Conservation (phyloP, 2,329 filamentous ascomycete genomes). For the Periconia macrospinosa region DNA sequence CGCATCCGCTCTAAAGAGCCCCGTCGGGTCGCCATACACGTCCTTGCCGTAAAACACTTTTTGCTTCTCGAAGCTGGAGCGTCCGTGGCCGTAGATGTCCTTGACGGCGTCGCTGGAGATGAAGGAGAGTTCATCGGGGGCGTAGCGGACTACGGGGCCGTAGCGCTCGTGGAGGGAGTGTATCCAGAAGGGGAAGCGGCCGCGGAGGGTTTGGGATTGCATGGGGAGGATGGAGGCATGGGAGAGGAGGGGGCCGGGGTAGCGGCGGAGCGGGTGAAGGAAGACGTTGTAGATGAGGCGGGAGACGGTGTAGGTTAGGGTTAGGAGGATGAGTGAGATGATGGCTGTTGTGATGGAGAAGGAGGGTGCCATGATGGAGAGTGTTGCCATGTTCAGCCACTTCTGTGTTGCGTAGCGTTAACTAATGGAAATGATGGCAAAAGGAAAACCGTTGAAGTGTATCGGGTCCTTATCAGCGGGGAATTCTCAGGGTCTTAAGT, state of each 20-base stretch:
- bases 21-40: conserved; percentile 24
- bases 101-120: conserved; percentile 40
- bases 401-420: no score
- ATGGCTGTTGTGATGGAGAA: no score
- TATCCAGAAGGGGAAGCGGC: conserved; percentile 16
- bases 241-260: conserved; percentile 42
- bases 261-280: conserved; percentile 43
- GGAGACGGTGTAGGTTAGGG: not conserved
- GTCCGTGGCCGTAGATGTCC: conserved; percentile 44
- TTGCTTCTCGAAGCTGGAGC: conserved; percentile 34
- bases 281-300: conserved; percentile 38
- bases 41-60: conserved; percentile 35
- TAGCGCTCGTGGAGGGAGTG: conserved; percentile 39
- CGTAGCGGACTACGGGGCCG: conserved; percentile 42
- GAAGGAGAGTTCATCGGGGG: conserved; percentile 43
- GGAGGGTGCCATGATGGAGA: no score
- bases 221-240: conserved; percentile 29
- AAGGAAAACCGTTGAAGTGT: no score
- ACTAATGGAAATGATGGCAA: no score
- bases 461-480: no score
- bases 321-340: no score
- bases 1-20: conserved; percentile 35
- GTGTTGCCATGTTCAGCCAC: no score
- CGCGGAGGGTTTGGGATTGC: conserved; percentile 19
- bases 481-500: no score